These are phyloP conservation scores for Phaffomyces thermotolerans DNA, from an alignment of 805 yeast species.

Conservation along the genomic window DNA sequence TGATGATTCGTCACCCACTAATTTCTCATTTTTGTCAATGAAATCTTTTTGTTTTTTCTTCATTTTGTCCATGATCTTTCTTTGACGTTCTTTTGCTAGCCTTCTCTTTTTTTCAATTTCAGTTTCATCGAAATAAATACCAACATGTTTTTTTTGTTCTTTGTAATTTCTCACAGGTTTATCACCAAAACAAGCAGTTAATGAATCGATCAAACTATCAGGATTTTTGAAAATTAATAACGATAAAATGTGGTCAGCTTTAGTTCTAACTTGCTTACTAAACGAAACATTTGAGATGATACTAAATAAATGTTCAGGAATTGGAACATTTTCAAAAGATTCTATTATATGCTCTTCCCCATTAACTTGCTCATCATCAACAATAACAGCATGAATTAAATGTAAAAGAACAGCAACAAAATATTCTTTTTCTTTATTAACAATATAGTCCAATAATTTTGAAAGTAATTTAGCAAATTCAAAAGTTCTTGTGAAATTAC, in stretches of 20 bases:
- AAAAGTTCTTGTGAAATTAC: conserved; percentile 42
- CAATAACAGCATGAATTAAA: conserved; percentile 56
- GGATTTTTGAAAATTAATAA: conserved; percentile 40
- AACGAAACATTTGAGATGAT: conserved; percentile 41
- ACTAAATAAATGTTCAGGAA: conserved; percentile 46
- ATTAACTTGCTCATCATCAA: conserved; percentile 38
- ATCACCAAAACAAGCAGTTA: conserved; percentile 52
- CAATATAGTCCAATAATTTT: conserved; percentile 48
- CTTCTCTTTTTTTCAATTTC: conserved; percentile 49
- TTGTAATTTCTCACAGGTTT: conserved; percentile 43
- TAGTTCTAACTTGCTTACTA: conserved; percentile 40
- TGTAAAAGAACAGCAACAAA: conserved; percentile 58
- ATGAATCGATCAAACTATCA: conserved; percentile 40
- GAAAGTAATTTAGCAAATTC: conserved; percentile 50
- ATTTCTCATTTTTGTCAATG: conserved; percentile 44
- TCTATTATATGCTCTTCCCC: conserved; percentile 36
- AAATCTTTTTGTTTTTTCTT: conserved; percentile 71
- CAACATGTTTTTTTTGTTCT: conserved; percentile 35
- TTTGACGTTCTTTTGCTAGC: conserved; percentile 55
- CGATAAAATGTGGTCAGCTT: conserved; percentile 53
- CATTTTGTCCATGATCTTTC: conserved; percentile 54
- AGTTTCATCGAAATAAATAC: conserved; percentile 37
- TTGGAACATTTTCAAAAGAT: conserved; percentile 46
- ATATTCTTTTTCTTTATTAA: conserved; percentile 44
- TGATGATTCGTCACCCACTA: conserved; percentile 27